Percentiles rank a stretch among this genome's conserved stretches.
Conservation (phyloP, 2,329 filamentous ascomycete species). For the Triangularia setosa region DNA sequence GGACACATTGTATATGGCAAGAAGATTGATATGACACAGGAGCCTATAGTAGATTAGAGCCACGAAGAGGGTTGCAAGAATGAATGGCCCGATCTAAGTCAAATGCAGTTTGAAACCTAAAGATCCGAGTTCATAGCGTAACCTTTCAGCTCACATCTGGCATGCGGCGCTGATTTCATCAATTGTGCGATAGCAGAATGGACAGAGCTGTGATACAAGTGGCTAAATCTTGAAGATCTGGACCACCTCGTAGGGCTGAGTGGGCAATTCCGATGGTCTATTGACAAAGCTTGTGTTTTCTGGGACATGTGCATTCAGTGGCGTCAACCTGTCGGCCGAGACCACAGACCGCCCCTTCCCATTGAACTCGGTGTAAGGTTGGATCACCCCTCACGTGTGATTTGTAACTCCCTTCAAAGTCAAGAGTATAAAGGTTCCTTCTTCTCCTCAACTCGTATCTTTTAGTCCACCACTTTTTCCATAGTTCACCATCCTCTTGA, state of each 20-base stretch:
- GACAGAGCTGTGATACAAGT: background rate
- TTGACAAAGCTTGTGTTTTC: background rate
- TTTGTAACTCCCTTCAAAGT: background rate
- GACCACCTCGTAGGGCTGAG: background rate
- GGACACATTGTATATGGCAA: too few species aligned
- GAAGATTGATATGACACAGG: too few species aligned
- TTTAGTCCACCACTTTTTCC: background rate
- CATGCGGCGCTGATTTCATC: background rate
- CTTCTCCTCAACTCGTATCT: background rate
- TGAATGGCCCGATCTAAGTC: too few species aligned
- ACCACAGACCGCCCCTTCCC: background rate
- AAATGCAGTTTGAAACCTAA: too few species aligned
- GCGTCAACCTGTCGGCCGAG: background rate
- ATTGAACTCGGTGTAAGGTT: background rate
- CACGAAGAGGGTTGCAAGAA: too few species aligned
- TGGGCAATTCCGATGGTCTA: background rate
- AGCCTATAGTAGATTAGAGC: too few species aligned
- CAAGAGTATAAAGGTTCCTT: background rate
- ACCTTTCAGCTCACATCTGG: background rate
- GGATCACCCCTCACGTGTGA: background rate
- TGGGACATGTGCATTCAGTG: background rate
- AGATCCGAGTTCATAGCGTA: background rate
- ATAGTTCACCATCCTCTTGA: background rate
- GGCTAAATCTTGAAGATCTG: background rate
- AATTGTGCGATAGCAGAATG: too few species aligned